These are phyloP conservation scores for Saposhnikovia divaricata DNA, from an alignment of 129 eudicot species.

Conservation along the genomic window DNA sequence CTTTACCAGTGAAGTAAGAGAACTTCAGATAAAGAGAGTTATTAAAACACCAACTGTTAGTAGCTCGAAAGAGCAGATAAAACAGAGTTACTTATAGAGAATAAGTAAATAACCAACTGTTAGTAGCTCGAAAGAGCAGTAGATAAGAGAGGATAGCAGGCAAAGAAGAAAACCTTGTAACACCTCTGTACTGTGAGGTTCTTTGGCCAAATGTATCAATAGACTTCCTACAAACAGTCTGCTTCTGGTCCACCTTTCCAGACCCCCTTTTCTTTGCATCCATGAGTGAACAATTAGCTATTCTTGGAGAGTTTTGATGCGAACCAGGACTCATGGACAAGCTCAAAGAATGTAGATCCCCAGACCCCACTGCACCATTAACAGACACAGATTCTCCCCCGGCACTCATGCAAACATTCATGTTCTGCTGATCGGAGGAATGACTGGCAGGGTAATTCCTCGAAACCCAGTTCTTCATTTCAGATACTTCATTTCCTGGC, in stretches of 20 bases:
- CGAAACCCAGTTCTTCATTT: constrained; percentile 37
- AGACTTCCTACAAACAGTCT: constrained; percentile 81
- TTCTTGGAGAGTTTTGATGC: constrained; percentile 53
- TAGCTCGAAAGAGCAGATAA: no score
- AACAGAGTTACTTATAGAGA: no score
- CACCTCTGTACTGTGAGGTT: constrained; percentile 96
- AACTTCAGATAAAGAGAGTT: no score
- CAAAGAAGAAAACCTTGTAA: constrained; percentile 52
- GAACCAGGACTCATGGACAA: constrained; percentile 86
- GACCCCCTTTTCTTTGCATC: constrained; percentile 73
- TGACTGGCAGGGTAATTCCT: constrained; percentile 16
- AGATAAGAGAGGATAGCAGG: no score
- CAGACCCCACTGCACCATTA: constrained; percentile 30
- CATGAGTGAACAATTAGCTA: constrained; percentile 31
- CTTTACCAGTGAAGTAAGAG: no score
- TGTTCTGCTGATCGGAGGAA: neutral
- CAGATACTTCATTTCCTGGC: constrained; percentile 18
- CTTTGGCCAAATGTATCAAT: constrained; percentile 95
- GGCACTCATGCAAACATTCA: neutral
- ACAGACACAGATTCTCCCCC: constrained; percentile 2
- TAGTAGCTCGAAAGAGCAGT: no score
- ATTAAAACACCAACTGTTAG: no score
- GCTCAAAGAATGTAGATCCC: constrained; percentile 67
- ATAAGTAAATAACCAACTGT: no score
- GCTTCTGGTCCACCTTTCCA: constrained; percentile 64